A percentile compares a stretch with the other conserved stretches of the same genome.
These are phyloP conservation scores for Geotrichum reessii DNA, from an alignment of 1,139 yeast genomes.

Conservation along the genomic window DNA sequence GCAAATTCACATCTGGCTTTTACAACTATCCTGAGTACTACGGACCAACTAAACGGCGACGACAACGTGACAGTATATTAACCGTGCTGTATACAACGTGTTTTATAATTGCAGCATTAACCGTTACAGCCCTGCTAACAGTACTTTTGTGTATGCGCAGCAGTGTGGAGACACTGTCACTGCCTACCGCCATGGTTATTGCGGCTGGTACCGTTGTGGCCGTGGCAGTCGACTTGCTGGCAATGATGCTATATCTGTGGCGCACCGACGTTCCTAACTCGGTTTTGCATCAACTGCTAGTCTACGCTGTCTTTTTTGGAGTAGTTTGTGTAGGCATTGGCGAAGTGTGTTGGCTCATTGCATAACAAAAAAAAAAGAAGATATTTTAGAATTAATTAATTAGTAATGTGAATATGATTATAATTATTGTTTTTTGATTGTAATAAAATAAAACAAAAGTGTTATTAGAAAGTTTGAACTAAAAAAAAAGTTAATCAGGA, in stretches of 20 bases:
- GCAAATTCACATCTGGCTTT: background rate
- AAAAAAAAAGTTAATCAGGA: too few species aligned
- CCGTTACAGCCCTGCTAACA: constrained; percentile 45
- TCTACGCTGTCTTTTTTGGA: constrained; percentile 37
- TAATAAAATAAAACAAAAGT: too few species aligned
- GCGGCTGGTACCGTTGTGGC: constrained; percentile 36
- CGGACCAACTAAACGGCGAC: background rate
- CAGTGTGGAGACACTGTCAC: constrained; percentile 28
- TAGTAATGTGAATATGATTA: too few species aligned
- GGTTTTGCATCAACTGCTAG: constrained; percentile 41
- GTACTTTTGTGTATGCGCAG: constrained; percentile 37
- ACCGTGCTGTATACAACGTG: constrained; percentile 44
- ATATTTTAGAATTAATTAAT: too few species aligned
- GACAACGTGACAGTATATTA: constrained; percentile 45
- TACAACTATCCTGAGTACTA: background rate
- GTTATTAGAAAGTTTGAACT: too few species aligned
- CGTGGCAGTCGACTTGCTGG: constrained; percentile 35
- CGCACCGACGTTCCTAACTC: constrained; percentile 34
- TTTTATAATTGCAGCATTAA: constrained; percentile 41
- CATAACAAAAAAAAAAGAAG: too few species aligned
- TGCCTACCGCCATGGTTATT: constrained; percentile 25
- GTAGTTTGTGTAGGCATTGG: constrained; percentile 44
- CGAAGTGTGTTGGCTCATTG: constrained; percentile 37
- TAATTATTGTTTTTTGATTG: too few species aligned
- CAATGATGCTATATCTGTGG: constrained; percentile 39